Percentiles rank a stretch among this genome's conserved stretches.
phyloP scores from a whole-genome alignment of 1,284 basidiomycete genomes.

The Ceratobasidium papillatum region DNA sequence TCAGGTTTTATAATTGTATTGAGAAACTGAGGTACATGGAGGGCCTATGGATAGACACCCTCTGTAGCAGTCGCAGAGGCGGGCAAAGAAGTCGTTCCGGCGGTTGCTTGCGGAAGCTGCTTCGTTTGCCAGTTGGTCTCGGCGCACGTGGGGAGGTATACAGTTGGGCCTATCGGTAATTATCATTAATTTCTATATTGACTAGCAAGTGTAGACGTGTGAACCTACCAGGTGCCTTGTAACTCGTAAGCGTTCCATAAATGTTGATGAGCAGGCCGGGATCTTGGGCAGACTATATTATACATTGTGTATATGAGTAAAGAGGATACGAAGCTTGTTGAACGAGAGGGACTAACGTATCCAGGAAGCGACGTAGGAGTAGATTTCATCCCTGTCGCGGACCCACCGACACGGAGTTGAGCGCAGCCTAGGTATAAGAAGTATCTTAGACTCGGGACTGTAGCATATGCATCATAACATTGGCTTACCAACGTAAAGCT shows the following conservation, averaged over 20 bases:
- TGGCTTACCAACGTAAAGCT: slow-evolving; percentile 2
- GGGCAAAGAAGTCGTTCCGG: slow-evolving; percentile 1
- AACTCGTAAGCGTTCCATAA: background rate
- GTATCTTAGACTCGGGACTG: background rate
- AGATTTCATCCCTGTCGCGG: background rate
- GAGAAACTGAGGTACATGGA: background rate
- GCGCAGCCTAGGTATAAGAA: background rate
- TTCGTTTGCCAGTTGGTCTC: slow-evolving; percentile 13
- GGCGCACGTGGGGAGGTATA: slow-evolving; percentile 8
- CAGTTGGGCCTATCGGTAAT: background rate
- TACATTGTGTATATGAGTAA: background rate
- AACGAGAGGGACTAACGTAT: background rate
- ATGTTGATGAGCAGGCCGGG: background rate
- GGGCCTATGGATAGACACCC: background rate
- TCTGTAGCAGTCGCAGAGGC: background rate
- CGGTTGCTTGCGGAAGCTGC: slow-evolving; percentile 2
- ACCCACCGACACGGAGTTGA: background rate
- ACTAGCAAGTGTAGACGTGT: background rate
- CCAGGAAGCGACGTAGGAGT: slow-evolving; percentile 1
- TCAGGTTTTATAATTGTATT: background rate
- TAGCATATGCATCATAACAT: background rate
- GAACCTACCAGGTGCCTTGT: slow-evolving; percentile 4
- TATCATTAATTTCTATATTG: background rate
- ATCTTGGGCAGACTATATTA: background rate
- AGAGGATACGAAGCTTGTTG: background rate